Conservation (phyloP, 2,329 filamentous ascomycete genomes). For the Didymella glomerata region DNA sequence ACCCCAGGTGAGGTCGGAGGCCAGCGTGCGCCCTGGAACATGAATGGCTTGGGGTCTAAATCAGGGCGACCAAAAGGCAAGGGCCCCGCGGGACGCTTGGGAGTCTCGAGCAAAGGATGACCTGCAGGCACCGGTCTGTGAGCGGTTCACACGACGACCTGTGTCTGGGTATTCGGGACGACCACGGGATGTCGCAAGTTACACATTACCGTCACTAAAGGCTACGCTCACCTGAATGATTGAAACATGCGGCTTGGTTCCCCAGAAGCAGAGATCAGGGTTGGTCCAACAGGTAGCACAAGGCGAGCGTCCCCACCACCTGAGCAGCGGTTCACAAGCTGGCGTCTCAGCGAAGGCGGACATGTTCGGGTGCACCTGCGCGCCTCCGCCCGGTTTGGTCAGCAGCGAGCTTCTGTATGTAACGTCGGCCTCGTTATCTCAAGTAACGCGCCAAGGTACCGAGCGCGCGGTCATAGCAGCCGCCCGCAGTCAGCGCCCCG, state of each 20-base stretch:
- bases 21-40: slow-evolving; percentile 40
- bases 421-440: slow-evolving; percentile 49
- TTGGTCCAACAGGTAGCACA: slow-evolving; percentile 43
- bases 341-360: slow-evolving; percentile 47
- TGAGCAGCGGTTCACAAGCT: slow-evolving; percentile 30
- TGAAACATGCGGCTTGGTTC: slow-evolving; percentile 48
- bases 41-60: slow-evolving; percentile 42
- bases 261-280: slow-evolving; percentile 31
- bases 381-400: slow-evolving; percentile 31
- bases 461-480: slow-evolving; percentile 39
- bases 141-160: slow-evolving; percentile 44
- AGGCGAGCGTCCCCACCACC: slow-evolving; percentile 36
- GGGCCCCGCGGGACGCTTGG: slow-evolving; percentile 48
- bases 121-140: slow-evolving; percentile 45
- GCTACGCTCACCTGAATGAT: slow-evolving; percentile 39
- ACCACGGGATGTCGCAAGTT: slow-evolving; percentile 40
- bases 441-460: slow-evolving; percentile 42
- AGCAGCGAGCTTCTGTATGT: slow-evolving; percentile 42
- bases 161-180: slow-evolving; percentile 43
- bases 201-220: slow-evolving; percentile 47
- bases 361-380: slow-evolving; percentile 45
- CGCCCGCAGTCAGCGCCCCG: slow-evolving; percentile 35
- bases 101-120: slow-evolving; percentile 52
- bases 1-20: slow-evolving; percentile 40
- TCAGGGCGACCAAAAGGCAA: slow-evolving; percentile 49